A percentile compares a stretch with the other conserved stretches of the same genome.
These are phyloP conservation scores for Dothiorella sarmentorum DNA, from an alignment of 2,329 filamentous ascomycete genomes.

Conservation along the genomic window DNA sequence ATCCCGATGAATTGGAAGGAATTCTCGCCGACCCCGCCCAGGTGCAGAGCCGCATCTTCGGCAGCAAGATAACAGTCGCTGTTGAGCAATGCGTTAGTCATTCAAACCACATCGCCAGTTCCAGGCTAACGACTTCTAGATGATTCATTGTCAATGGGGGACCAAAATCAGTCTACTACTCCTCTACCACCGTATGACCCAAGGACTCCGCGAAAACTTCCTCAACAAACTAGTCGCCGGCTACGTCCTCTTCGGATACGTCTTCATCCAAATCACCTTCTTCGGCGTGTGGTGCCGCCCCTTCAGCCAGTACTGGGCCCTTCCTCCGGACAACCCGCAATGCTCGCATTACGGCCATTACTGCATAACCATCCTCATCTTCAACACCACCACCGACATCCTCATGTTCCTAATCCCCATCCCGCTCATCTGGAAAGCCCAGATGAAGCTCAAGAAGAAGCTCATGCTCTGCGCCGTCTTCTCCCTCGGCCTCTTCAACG, in stretches of 20 bases:
- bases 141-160: constrained; percentile 8
- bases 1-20: constrained; percentile 1
- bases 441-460: constrained; percentile 19
- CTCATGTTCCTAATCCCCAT: constrained; percentile 21
- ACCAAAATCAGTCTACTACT: constrained; percentile 11
- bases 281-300: constrained; percentile 22
- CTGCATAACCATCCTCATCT: constrained; percentile 21
- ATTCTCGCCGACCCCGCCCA: constrained; percentile 23
- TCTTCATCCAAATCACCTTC: constrained; percentile 21
- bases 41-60: constrained; percentile 33
- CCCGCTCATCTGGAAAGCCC: constrained; percentile 17
- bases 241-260: constrained; percentile 20
- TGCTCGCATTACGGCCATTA: constrained; percentile 21
- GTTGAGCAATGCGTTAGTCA: constrained; percentile 30
- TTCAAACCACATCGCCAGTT: too few species aligned
- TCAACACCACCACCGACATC: constrained; percentile 22
- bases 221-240: constrained; percentile 18
- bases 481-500: constrained; percentile 45
- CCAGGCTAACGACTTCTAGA: too few species aligned
- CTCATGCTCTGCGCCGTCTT: constrained; percentile 35
- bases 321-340: constrained; percentile 18
- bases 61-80: constrained; percentile 35
- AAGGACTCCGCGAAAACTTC: constrained; percentile 12
- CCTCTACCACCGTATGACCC: constrained; percentile 18
- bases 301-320: constrained; percentile 22